phyloP scores from a whole-genome alignment of 177 flowering plant species.

The Vitis hybrid region DNA sequence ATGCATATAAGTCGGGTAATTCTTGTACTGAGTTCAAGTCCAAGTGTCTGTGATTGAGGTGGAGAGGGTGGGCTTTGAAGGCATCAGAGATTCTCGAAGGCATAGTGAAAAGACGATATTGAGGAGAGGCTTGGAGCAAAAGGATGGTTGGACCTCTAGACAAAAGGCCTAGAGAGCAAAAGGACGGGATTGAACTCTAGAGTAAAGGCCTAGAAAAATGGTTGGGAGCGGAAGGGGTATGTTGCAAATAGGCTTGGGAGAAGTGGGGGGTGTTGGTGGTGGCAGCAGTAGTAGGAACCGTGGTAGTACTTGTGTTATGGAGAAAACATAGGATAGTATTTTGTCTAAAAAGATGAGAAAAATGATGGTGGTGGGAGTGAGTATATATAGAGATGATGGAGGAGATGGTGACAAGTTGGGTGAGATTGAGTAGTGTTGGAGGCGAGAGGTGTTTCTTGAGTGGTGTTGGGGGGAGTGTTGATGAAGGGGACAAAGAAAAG shows the following conservation, averaged over 20 bases:
- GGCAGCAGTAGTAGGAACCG: not conserved
- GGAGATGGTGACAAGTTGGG: constrained; percentile 33
- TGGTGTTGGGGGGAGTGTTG: constrained; percentile 43
- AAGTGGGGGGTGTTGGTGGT: not conserved
- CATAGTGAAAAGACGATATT: constrained; percentile 27
- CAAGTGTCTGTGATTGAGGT: constrained; percentile 31
- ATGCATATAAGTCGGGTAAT: constrained; percentile 70
- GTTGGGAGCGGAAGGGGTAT: not conserved
- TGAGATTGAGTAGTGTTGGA: constrained; percentile 22
- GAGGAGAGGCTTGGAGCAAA: no score
- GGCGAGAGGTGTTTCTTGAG: constrained; percentile 19
- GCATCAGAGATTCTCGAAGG: constrained; percentile 52
- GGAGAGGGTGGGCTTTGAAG: constrained; percentile 45
- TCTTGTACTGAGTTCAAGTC: constrained; percentile 60
- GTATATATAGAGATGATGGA: constrained; percentile 18
- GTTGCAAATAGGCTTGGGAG: not conserved
- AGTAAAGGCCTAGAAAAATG: not conserved
- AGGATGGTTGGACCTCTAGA: not conserved
- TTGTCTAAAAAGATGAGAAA: not conserved
- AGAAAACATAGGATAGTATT: constrained; percentile 1
- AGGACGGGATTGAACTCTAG: not conserved
- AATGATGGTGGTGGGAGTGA: not conserved
- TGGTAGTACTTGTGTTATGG: not conserved
- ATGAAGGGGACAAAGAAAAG: constrained; percentile 36
- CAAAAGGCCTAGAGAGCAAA: not conserved